Conservation (phyloP, 768 basidiomycete species). For the Pisolithus albus region DNA sequence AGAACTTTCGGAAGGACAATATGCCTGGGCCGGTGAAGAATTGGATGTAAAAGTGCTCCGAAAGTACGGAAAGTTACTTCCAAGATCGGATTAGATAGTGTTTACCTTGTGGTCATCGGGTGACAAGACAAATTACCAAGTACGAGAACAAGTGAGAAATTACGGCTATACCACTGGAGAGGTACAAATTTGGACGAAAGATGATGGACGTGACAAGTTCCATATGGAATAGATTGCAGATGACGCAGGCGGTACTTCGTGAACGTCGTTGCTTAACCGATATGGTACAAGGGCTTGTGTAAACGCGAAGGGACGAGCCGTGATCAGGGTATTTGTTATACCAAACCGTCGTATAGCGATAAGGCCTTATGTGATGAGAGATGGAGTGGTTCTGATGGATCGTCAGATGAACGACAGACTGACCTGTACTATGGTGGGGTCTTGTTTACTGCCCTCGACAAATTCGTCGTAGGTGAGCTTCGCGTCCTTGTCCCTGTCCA, state of each 20-base stretch:
- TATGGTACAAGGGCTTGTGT: not conserved
- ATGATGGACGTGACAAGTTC: not conserved
- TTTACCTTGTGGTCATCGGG: conserved; percentile 7
- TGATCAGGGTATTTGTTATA: conserved; percentile 38
- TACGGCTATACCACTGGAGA: conserved; percentile 22
- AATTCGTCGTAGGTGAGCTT: conserved; percentile 94
- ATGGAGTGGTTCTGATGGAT: conserved; percentile 6
- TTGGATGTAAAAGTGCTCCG: conserved; percentile 72
- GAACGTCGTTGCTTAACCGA: not conserved
- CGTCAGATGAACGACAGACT: conserved; percentile 16
- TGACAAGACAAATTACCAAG: conserved; percentile 13
- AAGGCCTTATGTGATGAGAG: conserved; percentile 53
- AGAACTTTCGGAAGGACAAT: conserved; percentile 82
- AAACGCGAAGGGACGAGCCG: not conserved
- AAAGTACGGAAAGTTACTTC: conserved; percentile 62
- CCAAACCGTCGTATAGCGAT: conserved; percentile 91
- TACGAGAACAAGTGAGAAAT: conserved; percentile 10
- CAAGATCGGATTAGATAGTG: conserved; percentile 17
- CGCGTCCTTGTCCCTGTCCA: conserved; percentile 95
- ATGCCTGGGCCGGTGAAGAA: conserved; percentile 76
- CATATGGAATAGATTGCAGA: not conserved
- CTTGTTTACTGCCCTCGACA: conserved; percentile 96
- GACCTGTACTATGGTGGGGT: conserved; percentile 98
- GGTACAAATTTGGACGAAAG: conserved; percentile 16
- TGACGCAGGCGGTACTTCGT: not conserved